Evolutionary conservation across 1,139 yeast genomes (phyloP).

Genomic region (Debaryomyces sp.): DNA sequence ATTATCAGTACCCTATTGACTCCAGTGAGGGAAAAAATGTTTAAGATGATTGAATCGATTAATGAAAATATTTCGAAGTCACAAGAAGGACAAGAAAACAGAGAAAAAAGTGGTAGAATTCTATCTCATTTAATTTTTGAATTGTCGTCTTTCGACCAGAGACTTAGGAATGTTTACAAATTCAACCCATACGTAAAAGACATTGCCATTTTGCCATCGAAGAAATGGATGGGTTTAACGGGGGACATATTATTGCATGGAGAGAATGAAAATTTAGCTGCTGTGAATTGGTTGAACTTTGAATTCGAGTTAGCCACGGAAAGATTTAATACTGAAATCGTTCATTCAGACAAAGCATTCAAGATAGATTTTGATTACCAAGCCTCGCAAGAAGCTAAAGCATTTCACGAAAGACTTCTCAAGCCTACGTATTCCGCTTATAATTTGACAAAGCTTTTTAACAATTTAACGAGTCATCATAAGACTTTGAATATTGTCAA

Average conservation of each 20-base stretch:
- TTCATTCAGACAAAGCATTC: constrained; percentile 56
- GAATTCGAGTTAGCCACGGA: constrained; percentile 61
- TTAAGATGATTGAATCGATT: constrained; percentile 28
- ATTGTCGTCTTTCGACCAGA: constrained; percentile 59
- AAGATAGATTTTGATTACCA: constrained; percentile 64
- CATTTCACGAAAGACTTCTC: constrained; percentile 18
- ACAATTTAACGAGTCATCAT: constrained; percentile 68
- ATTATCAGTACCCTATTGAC: constrained; percentile 57
- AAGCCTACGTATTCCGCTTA: constrained; percentile 72
- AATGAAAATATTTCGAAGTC: constrained; percentile 26
- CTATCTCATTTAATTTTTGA: constrained; percentile 66
- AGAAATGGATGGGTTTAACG: constrained; percentile 61
- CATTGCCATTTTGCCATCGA: constrained; percentile 29
- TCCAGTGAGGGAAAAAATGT: constrained; percentile 53
- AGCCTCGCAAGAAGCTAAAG: constrained; percentile 35
- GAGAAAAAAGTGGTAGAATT: constrained; percentile 49
- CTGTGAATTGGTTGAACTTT: constrained; percentile 61
- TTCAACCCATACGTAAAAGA: constrained; percentile 51
- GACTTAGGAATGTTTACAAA: constrained; percentile 53
- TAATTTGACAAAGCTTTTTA: constrained; percentile 62
- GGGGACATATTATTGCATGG: constrained; percentile 52
- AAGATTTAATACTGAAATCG: constrained; percentile 59
- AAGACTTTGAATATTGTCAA: constrained; percentile 57
- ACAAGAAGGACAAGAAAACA: constrained; percentile 21
- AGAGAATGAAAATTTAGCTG: constrained; percentile 36